Evolutionary conservation across 2,329 filamentous ascomycete genomes (phyloP), one percentile per base, ranked within the genome.

Genomic region (Fusarium vanettenii): DNA sequence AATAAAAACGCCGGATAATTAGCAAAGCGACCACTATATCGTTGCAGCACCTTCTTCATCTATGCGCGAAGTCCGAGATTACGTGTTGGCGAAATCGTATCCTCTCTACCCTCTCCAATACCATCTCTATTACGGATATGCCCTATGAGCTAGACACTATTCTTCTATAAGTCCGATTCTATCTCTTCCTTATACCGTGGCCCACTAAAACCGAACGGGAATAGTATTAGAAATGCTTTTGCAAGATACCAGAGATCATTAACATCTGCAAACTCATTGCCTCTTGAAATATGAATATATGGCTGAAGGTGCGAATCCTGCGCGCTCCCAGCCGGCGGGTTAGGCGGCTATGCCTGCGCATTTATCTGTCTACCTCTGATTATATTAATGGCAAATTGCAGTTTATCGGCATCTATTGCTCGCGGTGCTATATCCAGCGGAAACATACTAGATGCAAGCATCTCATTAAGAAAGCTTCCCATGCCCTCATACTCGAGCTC

Each of bases 171-270:
- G 2, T 52, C 45, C 14, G 25, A 52, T 52, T 52, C 45, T 25
- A 52, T 52, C 45, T 52, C 45, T 52, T 29, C 45, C 45, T 52
- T 29, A 2, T 25, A 52, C 25, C 48, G 35, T 45, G 39, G 50
- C 8, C 59, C 31, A 39, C 48, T 39, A 14, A 62, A 57, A 6
- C 65, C 50, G 52, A 48, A 62, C 18, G 39, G 50, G 22, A 67
- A 67, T 43, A 67, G 41, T n/a, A 31, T 63, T 62, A 50, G 65
- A 8, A 67, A 67, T 48, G 39, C 33, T 50, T 67, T 67, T 48
- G 48, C n/a, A 62, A 67, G n/a, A 67, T 61, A 14, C 57, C 35
- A 61, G 25, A 62, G 27, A 61, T 67, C 37, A 62, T 61, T 37
- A 1, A 22, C 13, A 61, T 67, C 57, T 20, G 48, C 25, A 56